Conservation (phyloP, 2,329 filamentous ascomycete species). For the Ophiostoma pallidulum region DNA sequence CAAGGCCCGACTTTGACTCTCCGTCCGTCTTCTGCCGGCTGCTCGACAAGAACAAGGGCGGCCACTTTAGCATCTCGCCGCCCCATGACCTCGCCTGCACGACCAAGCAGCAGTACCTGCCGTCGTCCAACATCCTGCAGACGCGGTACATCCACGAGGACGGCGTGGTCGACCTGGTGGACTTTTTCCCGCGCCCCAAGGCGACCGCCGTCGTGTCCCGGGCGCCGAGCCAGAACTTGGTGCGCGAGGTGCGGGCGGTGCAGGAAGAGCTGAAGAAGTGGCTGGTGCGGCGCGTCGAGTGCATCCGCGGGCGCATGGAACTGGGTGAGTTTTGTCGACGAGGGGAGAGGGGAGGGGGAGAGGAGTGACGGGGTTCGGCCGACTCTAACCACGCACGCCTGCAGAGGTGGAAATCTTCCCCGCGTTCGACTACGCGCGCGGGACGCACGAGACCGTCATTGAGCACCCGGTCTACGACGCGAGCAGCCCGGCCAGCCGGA, state of each 20-base stretch:
- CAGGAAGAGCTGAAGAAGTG: slow-evolving; percentile 58
- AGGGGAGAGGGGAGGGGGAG: not conserved
- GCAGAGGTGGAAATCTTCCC: slow-evolving; percentile 65
- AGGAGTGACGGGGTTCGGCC: too few species aligned
- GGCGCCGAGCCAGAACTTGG: slow-evolving; percentile 39
- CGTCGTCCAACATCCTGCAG: slow-evolving; percentile 64
- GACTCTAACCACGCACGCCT: too few species aligned
- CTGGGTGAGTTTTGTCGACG: slow-evolving; percentile 34
- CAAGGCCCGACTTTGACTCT: slow-evolving; percentile 68
- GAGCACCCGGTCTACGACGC: slow-evolving; percentile 33
- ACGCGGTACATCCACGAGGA: slow-evolving; percentile 70
- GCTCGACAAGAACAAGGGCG: slow-evolving; percentile 64
- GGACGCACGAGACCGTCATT: slow-evolving; percentile 51
- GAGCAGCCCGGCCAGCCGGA: slow-evolving; percentile 39
- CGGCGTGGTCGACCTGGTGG: slow-evolving; percentile 62
- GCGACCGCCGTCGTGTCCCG: slow-evolving; percentile 43
- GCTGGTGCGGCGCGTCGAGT: slow-evolving; percentile 63
- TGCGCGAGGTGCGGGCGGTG: slow-evolving; percentile 42
- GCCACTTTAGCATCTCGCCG: slow-evolving; percentile 60
- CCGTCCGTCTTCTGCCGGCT: slow-evolving; percentile 66
- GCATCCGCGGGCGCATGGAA: slow-evolving; percentile 56
- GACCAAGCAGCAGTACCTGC: slow-evolving; percentile 69
- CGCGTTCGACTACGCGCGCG: slow-evolving; percentile 60
- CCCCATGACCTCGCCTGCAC: slow-evolving; percentile 44
- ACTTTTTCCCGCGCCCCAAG: slow-evolving; percentile 66